Conservation (phyloP, 2,329 filamentous ascomycete genomes). For the Apiospora aurea region DNA sequence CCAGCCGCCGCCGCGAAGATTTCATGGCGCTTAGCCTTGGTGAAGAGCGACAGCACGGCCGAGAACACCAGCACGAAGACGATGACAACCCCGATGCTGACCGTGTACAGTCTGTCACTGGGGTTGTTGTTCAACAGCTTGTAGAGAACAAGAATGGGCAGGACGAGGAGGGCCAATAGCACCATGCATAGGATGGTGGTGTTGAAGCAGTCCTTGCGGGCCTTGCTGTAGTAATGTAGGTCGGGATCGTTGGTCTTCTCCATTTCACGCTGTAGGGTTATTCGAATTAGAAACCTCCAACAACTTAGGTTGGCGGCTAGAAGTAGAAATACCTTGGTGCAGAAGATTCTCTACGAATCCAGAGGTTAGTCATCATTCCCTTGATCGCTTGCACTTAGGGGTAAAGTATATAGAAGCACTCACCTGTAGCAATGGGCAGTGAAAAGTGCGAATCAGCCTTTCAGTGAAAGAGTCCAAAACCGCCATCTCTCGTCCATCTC, state of each 20-base stretch:
- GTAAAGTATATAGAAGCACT: no score
- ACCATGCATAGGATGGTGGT: neutral
- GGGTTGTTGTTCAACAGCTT: neutral
- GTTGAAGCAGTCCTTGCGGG: slow-evolving; percentile 18
- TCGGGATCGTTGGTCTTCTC: slow-evolving; percentile 23
- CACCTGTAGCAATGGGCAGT: no score
- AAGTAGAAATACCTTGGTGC: no score
- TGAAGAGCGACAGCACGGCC: slow-evolving; percentile 20
- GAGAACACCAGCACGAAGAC: slow-evolving; percentile 19
- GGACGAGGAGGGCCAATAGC: neutral
- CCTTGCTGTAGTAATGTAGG: slow-evolving; percentile 17
- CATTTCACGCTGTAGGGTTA: neutral
- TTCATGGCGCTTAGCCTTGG: slow-evolving; percentile 19
- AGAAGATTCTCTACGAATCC: no score
- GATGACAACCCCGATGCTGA: slow-evolving; percentile 16
- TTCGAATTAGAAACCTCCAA: neutral
- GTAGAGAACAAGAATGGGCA: neutral
- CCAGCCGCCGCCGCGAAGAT: slow-evolving; percentile 23
- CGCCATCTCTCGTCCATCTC: slow-evolving; percentile 24
- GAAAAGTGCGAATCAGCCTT: slow-evolving; percentile 17
- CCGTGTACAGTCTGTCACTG: neutral
- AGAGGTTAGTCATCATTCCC: no score
- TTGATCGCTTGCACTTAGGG: no score
- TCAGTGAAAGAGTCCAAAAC: slow-evolving; percentile 23
- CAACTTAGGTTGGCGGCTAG: neutral